These are phyloP conservation scores for Lanzia echinophila DNA, from an alignment of 2,329 filamentous ascomycete species.

Conservation along the genomic window DNA sequence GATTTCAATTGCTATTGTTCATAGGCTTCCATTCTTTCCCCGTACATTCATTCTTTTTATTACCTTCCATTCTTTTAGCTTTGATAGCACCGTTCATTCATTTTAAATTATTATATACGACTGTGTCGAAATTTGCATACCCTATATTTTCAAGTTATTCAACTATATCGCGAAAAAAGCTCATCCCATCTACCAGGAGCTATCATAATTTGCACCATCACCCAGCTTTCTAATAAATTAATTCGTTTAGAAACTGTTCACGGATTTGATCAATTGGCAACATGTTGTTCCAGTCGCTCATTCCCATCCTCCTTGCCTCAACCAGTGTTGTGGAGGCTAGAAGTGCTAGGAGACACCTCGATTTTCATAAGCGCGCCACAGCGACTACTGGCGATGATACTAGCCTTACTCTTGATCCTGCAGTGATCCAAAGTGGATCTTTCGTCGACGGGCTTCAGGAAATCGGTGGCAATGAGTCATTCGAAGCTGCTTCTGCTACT, in stretches of 20 bases:
- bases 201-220: too few relatives aligned
- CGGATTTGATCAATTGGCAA: too few relatives aligned
- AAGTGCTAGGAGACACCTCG: constrained; percentile 1
- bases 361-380: constrained; percentile 1
- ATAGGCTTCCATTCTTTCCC: background rate
- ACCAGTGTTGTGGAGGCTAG: constrained; percentile 9
- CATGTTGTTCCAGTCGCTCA: constrained; percentile 15
- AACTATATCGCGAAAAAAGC: too few relatives aligned
- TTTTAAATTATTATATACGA: background rate
- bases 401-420: constrained; percentile 6
- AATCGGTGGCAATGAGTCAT: constrained; percentile 14
- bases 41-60: background rate
- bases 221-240: too few relatives aligned
- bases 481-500: constrained; percentile 18
- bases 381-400: background rate
- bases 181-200: too few relatives aligned
- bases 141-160: background rate
- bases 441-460: constrained; percentile 15
- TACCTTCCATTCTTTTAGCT: constrained; percentile 3
- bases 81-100: constrained; percentile 7
- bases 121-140: background rate
- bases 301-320: constrained; percentile 13
- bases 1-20: background rate
- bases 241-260: too few relatives aligned
- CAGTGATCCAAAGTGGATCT: constrained; percentile 18